phyloP scores from a whole-genome alignment of 73 alveolate genomes.

The Paraurostyla sp. region DNA sequence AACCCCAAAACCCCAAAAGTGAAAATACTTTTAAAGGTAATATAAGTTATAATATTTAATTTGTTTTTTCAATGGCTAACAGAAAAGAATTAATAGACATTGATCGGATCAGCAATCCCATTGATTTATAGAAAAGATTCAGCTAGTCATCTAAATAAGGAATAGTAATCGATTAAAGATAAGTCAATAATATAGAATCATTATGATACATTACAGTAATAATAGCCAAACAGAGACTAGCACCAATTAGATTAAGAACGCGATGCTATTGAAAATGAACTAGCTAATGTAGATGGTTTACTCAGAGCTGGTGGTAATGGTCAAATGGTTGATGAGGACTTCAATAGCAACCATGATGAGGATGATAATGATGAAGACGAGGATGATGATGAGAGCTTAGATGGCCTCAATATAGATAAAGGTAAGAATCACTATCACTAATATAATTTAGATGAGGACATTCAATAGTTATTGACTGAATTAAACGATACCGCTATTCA shows the following conservation, averaged over 20 bases:
- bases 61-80: conserved; percentile 25
- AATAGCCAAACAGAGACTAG: not conserved
- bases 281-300: not conserved
- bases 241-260: not conserved
- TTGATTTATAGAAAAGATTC: not conserved
- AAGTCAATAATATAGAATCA: not conserved
- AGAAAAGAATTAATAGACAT: conserved; percentile 21
- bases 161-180: not conserved
- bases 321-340: not conserved
- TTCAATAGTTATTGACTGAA: conserved; percentile 58
- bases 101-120: not conserved
- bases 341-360: conserved; percentile 13
- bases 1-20: conserved; percentile 37
- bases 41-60: not conserved
- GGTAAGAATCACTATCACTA: not conserved
- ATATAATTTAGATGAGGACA: conserved; percentile 58
- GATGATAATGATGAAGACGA: conserved; percentile 48
- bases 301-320: not conserved
- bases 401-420: conserved; percentile 33
- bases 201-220: not conserved
- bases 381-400: conserved; percentile 26
- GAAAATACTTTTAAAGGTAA: not conserved
- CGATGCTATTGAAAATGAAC: not conserved
- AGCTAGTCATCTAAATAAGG: not conserved
- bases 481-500: conserved; percentile 76